Evolutionary conservation across 1,284 basidiomycete species (phyloP), one percentile per base, ranked within the genome.

Genomic region (Ceratorhiza oryzae-sativae): DNA sequence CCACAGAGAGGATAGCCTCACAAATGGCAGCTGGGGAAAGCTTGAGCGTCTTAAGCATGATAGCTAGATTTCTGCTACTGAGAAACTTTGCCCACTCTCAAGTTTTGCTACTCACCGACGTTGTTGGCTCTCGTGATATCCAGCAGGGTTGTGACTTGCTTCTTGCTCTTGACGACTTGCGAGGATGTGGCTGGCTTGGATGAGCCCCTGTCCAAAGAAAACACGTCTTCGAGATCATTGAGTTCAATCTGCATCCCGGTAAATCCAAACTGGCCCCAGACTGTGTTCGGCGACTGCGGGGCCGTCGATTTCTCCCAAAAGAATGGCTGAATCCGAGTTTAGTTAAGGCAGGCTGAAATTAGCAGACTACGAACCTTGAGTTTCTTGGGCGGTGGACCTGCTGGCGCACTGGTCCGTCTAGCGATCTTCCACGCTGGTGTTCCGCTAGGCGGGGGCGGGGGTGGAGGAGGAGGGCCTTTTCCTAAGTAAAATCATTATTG

Each of bases 91-190:
- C 41, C 27, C 12, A 34, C 27, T 39, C 30, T 41, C 45, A 20
- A 42, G 41, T 32, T 61, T 25, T 15, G 68, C 39, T 36, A 79
- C 85, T 76, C 76, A 89, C 92, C 90, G 75, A 95, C 84, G 77
- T 95, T 92, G 75, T 94, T 93, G 1, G 94, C 92, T n/a, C 93
- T 84, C 10, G 87, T 90, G 58, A 91, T 91, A 77, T 93, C 90
- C 46, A 96, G 80, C 36, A 95, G 79, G 0, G 92, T 93, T 0
- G 88, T 88, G 0, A 89, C 83, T 73, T 83, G 84, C 78, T 86
- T 89, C 80, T 85, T 88, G n/a, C 71, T 73, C 46, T 71, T 71
- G 71, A 32, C 45, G 71, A 53, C n/a, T 53, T 42, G 27, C 81
- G 75, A 0, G 84, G 79, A 59, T 77, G 83, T 3, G 85, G 86